These are phyloP conservation scores for Calonectria naviculata DNA, from an alignment of 2,329 filamentous ascomycete genomes.

Conservation along the genomic window DNA sequence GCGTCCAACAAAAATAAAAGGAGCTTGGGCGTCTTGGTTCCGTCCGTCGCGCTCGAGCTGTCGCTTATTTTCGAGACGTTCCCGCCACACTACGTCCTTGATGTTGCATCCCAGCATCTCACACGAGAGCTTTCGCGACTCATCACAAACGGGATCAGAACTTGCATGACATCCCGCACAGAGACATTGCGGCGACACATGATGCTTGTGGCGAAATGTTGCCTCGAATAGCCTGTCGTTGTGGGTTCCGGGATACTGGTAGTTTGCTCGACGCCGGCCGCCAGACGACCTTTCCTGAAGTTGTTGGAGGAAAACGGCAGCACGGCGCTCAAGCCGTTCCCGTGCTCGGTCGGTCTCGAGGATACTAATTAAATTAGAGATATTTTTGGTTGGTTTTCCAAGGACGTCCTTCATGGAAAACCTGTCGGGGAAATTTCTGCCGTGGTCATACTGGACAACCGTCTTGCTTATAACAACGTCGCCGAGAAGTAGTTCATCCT, in stretches of 20 bases:
- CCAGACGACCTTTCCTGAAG: background rate
- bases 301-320: background rate
- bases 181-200: background rate
- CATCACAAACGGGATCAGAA: constrained; percentile 19
- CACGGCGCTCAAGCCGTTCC: background rate
- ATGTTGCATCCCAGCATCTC: constrained; percentile 22
- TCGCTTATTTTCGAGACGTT: background rate
- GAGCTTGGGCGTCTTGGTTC: constrained; percentile 1
- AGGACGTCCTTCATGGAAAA: constrained; percentile 41
- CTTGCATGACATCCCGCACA: constrained; percentile 14
- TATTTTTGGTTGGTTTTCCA: constrained; percentile 32
- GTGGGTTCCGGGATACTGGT: constrained; percentile 39
- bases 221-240: constrained; percentile 45
- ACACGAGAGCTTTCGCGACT: constrained; percentile 18
- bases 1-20: constrained; percentile 47
- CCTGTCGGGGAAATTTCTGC: constrained; percentile 34
- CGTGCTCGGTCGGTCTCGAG: constrained; percentile 29
- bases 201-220: constrained; percentile 47
- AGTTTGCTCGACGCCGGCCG: background rate
- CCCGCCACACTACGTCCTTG: constrained; percentile 33
- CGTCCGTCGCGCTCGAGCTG: constrained; percentile 32
- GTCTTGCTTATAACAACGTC: constrained; percentile 46
- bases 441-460: constrained; percentile 44
- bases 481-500: constrained; percentile 40
- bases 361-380: constrained; percentile 39